Conservation (phyloP, 306 rosid species). For the Citrullus amarus region DNA sequence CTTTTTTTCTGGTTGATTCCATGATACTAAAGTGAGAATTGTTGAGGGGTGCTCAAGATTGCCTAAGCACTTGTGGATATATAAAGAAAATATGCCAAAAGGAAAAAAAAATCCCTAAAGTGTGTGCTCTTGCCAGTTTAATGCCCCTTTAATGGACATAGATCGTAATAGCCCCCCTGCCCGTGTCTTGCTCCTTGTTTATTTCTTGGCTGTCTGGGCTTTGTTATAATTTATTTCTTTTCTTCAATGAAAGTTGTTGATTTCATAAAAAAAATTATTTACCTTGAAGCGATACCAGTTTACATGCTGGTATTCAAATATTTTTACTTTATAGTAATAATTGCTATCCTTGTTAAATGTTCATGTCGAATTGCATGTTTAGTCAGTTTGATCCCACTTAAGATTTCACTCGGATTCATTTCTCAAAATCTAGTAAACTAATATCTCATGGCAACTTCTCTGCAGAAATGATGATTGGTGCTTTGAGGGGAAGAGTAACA, state of each 20-base stretch:
- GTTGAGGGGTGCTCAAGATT: no score
- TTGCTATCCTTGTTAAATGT: not conserved
- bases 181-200: not conserved
- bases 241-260: no score
- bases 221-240: not conserved
- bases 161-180: not conserved
- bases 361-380: not conserved
- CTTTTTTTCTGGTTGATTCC: not conserved
- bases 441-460: conserved; percentile 19
- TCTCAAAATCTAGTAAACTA: conserved; percentile 12
- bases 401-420: conserved; percentile 4
- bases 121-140: not conserved
- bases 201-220: not conserved
- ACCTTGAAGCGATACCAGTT: not conserved
- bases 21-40: no score
- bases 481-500: conserved; percentile 69
- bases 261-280: no score
- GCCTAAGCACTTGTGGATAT: not conserved
- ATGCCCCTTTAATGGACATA: not conserved
- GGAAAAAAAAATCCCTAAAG: not conserved
- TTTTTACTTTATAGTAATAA: not conserved
- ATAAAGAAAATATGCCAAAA: not conserved
- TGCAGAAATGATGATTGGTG: conserved; percentile 95
- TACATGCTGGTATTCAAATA: not conserved
- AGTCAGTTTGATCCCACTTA: not conserved